Base-by-base conservation (phyloP, 2,329 filamentous ascomycete species). In the Alternaria angustiovoidea region DNA sequence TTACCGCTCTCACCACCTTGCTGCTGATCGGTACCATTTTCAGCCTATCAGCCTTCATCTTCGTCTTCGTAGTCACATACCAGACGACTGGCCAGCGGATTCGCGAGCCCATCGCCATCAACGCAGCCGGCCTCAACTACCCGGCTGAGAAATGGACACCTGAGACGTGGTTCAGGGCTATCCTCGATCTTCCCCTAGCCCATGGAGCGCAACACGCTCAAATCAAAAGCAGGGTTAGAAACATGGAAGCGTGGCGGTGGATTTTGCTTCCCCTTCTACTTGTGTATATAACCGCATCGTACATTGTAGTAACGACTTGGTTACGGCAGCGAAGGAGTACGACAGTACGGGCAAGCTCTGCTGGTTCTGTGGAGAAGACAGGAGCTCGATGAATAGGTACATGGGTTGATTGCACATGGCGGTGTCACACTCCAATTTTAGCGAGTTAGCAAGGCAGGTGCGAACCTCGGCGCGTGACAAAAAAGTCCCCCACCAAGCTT, bases 1-100 rank as follows among this genome's bases (percentile, higher is more conserved):
- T 81, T 18, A 72, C 77, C 38, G 61, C 70, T 39, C 78, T 82
- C 30, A 64, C 76, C 46, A 63, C 78, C 41, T 67, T 78, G 54
- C 73, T 75, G 49, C 61, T 73, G 18, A 56, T 73, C 5, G 71
- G 72, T 26, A 57, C 69, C 1, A 49, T 74, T 20, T 74, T 75
- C 65, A 74, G 73, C 5, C 67, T 77, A 12, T 72, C 69, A 16
- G 70, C 70, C 24, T 41, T 77, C 28, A 68, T 74, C 43, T 75
- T 76, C 58, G 67, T 72, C 51, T 74, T 74, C 47, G 36, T 71
- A 22, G 71, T 75, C 11, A 75, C 74, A 2, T 64, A 74, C 57
- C 66, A 73, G 59, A 75, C 72, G 5, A 65, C 64, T 12, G 63
- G 63, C 24, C 73, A 76, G 53, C 56, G 49, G 42, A 74, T 76